A percentile compares a stretch with the other conserved stretches of the same genome.
Evolutionary conservation across 2,329 filamentous ascomycete species (phyloP).

Genomic region (Chaetoscypha palmicola): DNA sequence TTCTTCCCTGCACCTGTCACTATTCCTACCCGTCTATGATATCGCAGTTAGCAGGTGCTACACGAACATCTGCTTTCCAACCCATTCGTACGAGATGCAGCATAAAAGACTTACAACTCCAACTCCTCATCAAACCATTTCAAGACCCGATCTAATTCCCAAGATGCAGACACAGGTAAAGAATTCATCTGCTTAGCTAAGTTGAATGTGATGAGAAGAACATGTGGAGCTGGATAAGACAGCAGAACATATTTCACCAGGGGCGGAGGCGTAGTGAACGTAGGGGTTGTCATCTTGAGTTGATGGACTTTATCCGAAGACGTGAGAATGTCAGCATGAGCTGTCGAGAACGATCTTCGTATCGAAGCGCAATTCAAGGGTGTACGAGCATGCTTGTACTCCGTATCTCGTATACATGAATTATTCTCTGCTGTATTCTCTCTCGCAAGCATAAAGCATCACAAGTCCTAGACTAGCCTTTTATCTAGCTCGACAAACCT

Average conservation of each 20-base stretch:
- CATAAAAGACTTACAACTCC: conserved; percentile 5
- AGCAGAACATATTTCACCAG: conserved; percentile 27
- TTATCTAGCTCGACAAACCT: no score
- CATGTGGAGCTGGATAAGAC: conserved; percentile 39
- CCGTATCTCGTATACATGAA: no score
- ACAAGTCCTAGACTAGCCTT: no score
- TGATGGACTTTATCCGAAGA: neutral
- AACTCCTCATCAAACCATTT: conserved; percentile 48
- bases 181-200: conserved; percentile 41
- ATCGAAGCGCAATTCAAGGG: no score
- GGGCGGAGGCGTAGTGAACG: conserved; percentile 15
- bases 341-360: no score
- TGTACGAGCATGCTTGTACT: no score
- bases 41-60: no score
- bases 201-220: conserved; percentile 46
- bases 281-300: neutral
- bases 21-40: conserved; percentile 37
- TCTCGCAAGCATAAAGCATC: no score
- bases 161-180: conserved; percentile 37
- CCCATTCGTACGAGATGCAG: no score
- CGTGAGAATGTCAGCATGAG: neutral
- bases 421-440: no score
- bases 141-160: conserved; percentile 42
- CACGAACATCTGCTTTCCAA: no score
- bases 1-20: conserved; percentile 46